A percentile compares a stretch with the other conserved stretches of the same genome.
phyloP scores from a whole-genome alignment of 768 basidiomycete genomes.

The Termitomyces titanicus region DNA sequence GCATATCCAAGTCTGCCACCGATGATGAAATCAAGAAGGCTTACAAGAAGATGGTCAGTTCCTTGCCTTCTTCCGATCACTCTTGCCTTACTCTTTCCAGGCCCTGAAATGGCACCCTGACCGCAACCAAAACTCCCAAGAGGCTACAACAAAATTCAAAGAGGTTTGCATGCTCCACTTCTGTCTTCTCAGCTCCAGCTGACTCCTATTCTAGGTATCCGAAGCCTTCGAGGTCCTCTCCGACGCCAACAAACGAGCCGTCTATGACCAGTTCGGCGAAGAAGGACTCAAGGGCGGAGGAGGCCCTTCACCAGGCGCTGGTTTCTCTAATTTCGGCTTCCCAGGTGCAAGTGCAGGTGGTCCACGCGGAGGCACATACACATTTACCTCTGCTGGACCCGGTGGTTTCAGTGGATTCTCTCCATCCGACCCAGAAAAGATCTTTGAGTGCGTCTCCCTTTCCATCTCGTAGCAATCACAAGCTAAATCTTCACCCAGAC shows the following conservation, averaged over 20 bases:
- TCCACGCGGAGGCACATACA: constrained; percentile 35
- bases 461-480: background rate
- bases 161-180: constrained; percentile 45
- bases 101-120: constrained; percentile 97
- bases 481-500: constrained; percentile 30
- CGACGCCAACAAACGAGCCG: constrained; percentile 77
- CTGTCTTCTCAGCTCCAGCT: background rate
- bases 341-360: constrained; percentile 44
- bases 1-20: constrained; percentile 63
- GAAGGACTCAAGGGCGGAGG: constrained; percentile 85
- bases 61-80: background rate
- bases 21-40: constrained; percentile 92
- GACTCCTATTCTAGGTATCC: constrained; percentile 57
- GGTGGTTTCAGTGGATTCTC: constrained; percentile 54
- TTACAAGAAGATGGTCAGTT: constrained; percentile 86
- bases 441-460: constrained; percentile 72
- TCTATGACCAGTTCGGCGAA: constrained; percentile 94
- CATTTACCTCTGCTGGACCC: constrained; percentile 49
- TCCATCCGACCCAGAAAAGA: constrained; percentile 79
- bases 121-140: constrained; percentile 81
- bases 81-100: constrained; percentile 25
- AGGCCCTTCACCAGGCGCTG: constrained; percentile 50
- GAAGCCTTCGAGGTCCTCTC: constrained; percentile 96
- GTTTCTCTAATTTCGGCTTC: constrained; percentile 44
- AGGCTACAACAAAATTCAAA: constrained; percentile 88